phyloP scores from a whole-genome alignment of 116 monocot species.

The Trichopus zeylanicus region DNA sequence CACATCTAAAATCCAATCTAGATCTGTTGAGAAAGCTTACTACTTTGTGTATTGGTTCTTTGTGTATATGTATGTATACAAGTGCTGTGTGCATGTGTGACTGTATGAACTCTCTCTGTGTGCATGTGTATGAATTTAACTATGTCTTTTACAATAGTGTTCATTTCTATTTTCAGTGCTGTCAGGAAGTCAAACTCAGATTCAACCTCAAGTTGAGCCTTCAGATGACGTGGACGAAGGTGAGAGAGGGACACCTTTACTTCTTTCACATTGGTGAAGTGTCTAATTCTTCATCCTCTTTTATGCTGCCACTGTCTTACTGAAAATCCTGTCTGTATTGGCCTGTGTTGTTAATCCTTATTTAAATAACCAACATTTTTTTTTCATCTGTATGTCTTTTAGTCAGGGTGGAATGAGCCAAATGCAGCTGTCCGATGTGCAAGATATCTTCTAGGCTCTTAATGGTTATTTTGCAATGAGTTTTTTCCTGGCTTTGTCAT shows the following conservation, averaged over 20 bases:
- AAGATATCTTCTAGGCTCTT: too few relatives aligned
- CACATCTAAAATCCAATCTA: too few relatives aligned
- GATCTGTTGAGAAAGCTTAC: background rate
- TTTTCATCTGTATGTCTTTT: too few relatives aligned
- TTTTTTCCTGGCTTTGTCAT: too few relatives aligned
- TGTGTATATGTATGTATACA: background rate
- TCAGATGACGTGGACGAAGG: conserved; percentile 66
- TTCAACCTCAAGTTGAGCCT: conserved; percentile 32
- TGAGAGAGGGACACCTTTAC: conserved; percentile 14
- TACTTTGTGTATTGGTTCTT: background rate
- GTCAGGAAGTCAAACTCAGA: conserved; percentile 50
- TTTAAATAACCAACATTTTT: too few relatives aligned
- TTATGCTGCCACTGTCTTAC: background rate
- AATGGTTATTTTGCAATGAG: too few relatives aligned
- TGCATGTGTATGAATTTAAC: too few relatives aligned
- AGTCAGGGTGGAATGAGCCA: too few relatives aligned
- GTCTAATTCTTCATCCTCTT: background rate
- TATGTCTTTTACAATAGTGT: background rate
- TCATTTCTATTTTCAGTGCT: conserved; percentile 5
- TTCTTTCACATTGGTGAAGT: background rate
- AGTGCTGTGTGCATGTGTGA: background rate
- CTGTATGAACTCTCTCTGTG: too few relatives aligned
- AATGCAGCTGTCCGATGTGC: too few relatives aligned
- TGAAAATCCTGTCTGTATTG: background rate
- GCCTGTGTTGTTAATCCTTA: too few relatives aligned